Conservation (phyloP, 116 monocot species). For the Trichopus zeylanicus region DNA sequence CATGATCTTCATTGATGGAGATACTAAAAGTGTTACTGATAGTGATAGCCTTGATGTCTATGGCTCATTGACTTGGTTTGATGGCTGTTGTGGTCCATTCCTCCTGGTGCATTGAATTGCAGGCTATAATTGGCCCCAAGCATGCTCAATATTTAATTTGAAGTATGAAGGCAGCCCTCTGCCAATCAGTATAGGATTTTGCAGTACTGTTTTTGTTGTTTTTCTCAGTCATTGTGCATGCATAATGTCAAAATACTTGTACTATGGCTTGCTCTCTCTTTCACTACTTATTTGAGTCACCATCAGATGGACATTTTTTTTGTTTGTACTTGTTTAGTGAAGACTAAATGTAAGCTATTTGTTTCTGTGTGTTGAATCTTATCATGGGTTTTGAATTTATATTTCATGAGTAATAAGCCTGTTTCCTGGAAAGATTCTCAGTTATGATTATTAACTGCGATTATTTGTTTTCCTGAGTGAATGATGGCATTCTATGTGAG, state of each 20-base stretch:
- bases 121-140: not conserved
- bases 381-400: not conserved
- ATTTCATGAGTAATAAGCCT: not conserved
- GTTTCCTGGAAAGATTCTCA: not conserved
- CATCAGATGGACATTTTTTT: too few relatives aligned
- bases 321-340: not conserved
- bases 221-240: slow-evolving; percentile 1
- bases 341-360: not conserved
- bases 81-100: not conserved
- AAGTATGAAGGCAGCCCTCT: not conserved
- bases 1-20: not conserved
- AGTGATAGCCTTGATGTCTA: not conserved
- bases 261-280: not conserved
- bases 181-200: slow-evolving; percentile 11
- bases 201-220: not conserved
- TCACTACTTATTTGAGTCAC: not conserved
- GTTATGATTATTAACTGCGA: not conserved
- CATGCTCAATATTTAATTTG: not conserved
- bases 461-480: not conserved
- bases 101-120: not conserved
- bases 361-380: not conserved
- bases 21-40: not conserved
- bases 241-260: not conserved
- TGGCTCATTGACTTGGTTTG: not conserved
- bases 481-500: too few relatives aligned